Evolutionary conservation across 441 rosid genomes (phyloP).

Genomic region (Eruca vesicaria): DNA sequence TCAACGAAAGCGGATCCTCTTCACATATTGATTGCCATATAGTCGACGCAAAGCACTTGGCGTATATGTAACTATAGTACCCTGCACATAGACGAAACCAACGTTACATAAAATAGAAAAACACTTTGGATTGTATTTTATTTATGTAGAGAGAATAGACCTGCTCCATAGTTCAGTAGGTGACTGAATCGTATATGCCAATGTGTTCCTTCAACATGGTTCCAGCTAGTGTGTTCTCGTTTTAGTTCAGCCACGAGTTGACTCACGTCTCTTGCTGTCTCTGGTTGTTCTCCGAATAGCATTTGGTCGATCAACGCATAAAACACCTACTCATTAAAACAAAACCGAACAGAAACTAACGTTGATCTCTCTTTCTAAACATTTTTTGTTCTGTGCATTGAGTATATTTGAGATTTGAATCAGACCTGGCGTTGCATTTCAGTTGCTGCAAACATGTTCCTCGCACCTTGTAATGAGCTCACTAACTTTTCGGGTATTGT

Average conservation of each 20-base stretch:
- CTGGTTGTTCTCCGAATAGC: slow-evolving; percentile 73
- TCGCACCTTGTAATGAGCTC: slow-evolving; percentile 77
- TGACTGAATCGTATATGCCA: slow-evolving; percentile 88
- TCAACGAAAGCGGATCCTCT: slow-evolving; percentile 81
- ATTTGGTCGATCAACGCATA: slow-evolving; percentile 88
- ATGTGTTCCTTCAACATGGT: slow-evolving; percentile 85
- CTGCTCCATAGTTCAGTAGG: slow-evolving; percentile 89
- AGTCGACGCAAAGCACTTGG: slow-evolving; percentile 89
- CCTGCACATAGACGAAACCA: slow-evolving; percentile 40
- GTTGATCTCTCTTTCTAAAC: not conserved
- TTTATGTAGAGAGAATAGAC: slow-evolving; percentile 31
- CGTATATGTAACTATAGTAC: slow-evolving; percentile 90
- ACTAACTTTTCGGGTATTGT: slow-evolving; percentile 82
- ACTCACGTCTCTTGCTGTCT: slow-evolving; percentile 46
- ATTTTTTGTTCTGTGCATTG: not conserved
- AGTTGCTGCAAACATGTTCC: slow-evolving; percentile 94
- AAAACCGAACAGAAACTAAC: slow-evolving; percentile 11
- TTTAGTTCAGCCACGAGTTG: slow-evolving; percentile 71
- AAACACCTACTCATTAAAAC: slow-evolving; percentile 45
- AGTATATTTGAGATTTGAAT: slow-evolving; percentile 3
- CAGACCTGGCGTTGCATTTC: slow-evolving; percentile 97
- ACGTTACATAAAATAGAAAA: not conserved
- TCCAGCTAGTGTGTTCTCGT: slow-evolving; percentile 75
- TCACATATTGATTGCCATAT: slow-evolving; percentile 81
- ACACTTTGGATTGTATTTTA: not conserved